A percentile compares a stretch with the other conserved stretches of the same genome.
These are phyloP conservation scores for Chytriomyces confervae DNA, from an alignment of 192 early-diverging fungal genomes.

Conservation along the genomic window DNA sequence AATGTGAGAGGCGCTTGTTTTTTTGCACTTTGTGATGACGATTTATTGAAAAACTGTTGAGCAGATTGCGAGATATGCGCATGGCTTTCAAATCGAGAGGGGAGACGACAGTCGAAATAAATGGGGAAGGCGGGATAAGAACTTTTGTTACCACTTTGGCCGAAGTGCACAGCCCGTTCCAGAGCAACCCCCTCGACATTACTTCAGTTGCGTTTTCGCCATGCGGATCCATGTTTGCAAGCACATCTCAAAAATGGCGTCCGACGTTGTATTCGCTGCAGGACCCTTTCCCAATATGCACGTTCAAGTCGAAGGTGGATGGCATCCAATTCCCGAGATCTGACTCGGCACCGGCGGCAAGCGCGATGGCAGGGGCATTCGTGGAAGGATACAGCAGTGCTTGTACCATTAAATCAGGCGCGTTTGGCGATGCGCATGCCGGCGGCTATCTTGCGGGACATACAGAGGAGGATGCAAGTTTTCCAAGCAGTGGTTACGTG, in stretches of 20 bases:
- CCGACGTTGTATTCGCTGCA: conserved; percentile 19
- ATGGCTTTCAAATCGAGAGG: not conserved
- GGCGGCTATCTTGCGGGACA: not conserved
- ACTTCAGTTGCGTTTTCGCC: conserved; percentile 30
- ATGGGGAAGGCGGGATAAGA: no score
- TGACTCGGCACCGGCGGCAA: not conserved
- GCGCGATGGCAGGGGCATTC: not conserved
- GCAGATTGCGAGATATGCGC: conserved; percentile 1
- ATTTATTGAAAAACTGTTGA: no score
- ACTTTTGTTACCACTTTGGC: not conserved
- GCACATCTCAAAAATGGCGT: conserved; percentile 27
- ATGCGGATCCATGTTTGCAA: conserved; percentile 28
- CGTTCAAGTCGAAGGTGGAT: conserved; percentile 5
- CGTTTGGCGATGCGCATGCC: conserved; percentile 1
- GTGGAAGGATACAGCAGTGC: conserved; percentile 1
- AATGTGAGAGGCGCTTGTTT: conserved; percentile 7
- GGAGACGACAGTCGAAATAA: no score
- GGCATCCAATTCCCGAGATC: conserved; percentile 20
- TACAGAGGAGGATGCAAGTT: not conserved
- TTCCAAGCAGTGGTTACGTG: not conserved
- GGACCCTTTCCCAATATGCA: conserved; percentile 22
- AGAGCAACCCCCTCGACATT: conserved; percentile 5
- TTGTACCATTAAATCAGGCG: conserved; percentile 31
- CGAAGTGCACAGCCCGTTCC: not conserved
- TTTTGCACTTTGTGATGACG: not conserved